A percentile compares a stretch with the other conserved stretches of the same genome.
phyloP scores from a whole-genome alignment of 2,329 filamentous ascomycete genomes.

The Botryotinia convoluta region DNA sequence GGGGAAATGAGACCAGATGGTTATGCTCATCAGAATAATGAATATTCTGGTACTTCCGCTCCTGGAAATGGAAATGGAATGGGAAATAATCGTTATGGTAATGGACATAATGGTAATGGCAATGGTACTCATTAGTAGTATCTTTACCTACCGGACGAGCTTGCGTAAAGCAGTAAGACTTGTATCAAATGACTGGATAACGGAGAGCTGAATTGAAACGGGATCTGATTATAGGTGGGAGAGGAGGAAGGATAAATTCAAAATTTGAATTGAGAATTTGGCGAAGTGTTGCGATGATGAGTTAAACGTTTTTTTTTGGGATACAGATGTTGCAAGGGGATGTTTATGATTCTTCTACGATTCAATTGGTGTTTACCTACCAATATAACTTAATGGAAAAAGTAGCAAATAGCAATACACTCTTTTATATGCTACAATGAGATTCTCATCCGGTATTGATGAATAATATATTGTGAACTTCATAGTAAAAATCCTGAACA shows the following conservation, averaged over 20 bases:
- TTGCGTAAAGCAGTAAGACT: not conserved
- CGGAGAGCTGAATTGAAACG: not conserved
- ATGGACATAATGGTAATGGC: not conserved
- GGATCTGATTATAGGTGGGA: not conserved
- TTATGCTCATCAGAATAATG: not conserved
- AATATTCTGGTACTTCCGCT: not conserved
- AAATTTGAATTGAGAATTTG: not conserved
- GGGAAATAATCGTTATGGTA: not conserved
- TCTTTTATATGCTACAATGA: not conserved
- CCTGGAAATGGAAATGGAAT: slow-evolving; percentile 8
- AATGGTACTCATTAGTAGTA: not conserved
- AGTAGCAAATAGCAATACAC: not conserved
- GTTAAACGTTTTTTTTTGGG: not conserved
- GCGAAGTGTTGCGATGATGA: not conserved
- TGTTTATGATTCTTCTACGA: slow-evolving; percentile 7
- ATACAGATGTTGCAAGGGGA: not conserved
- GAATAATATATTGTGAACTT: not conserved
- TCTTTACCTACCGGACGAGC: not conserved
- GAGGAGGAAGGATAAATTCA: not conserved
- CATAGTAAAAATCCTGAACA: not conserved
- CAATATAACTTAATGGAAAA: not conserved
- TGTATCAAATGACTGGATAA: not conserved
- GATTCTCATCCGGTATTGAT: not conserved
- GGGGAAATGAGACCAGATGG: not conserved
- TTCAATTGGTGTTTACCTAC: not conserved